Percentiles rank a stretch among this genome's conserved stretches.
Evolutionary conservation across 306 rosid species (phyloP).

Genomic region (Senna tora): DNA sequence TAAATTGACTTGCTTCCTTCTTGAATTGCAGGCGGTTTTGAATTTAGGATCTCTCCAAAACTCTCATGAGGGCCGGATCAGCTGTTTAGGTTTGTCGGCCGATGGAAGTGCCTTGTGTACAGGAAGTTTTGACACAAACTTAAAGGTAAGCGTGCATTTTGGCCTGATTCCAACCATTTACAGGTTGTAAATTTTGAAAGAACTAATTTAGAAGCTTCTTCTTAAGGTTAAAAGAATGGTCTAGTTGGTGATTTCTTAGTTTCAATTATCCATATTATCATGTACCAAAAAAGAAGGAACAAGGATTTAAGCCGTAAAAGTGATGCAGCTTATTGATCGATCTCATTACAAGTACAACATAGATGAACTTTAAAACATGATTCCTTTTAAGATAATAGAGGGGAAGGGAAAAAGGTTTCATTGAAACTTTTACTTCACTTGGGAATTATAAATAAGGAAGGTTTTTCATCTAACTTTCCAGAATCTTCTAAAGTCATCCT

Average conservation of each 20-base stretch:
- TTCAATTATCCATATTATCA: not conserved
- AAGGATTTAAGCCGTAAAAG: conserved; percentile 7
- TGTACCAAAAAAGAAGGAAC: not conserved
- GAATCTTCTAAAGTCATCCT: not conserved
- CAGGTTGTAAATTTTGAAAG: conserved; percentile 8
- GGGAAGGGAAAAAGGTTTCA: not conserved
- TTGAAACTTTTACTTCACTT: not conserved
- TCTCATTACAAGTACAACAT: not conserved
- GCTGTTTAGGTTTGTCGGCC: conserved; percentile 93
- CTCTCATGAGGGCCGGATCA: conserved; percentile 77
- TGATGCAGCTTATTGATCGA: not conserved
- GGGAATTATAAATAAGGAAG: not conserved
- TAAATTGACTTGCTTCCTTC: not conserved
- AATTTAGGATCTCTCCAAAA: conserved; percentile 89
- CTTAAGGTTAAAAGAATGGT: not conserved
- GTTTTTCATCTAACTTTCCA: not conserved
- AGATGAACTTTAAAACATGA: not conserved
- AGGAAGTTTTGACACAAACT: conserved; percentile 95
- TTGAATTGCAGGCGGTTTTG: conserved; percentile 75
- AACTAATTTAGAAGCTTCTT: not conserved
- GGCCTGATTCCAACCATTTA: not conserved
- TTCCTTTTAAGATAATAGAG: not conserved
- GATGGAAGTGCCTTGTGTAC: conserved; percentile 99
- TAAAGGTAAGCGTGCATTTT: conserved; percentile 67
- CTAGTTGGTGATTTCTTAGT: not conserved